Evolutionary conservation across 192 early-diverging fungal genomes (phyloP).

Genomic region (Phlyctochytrium bullatum): DNA sequence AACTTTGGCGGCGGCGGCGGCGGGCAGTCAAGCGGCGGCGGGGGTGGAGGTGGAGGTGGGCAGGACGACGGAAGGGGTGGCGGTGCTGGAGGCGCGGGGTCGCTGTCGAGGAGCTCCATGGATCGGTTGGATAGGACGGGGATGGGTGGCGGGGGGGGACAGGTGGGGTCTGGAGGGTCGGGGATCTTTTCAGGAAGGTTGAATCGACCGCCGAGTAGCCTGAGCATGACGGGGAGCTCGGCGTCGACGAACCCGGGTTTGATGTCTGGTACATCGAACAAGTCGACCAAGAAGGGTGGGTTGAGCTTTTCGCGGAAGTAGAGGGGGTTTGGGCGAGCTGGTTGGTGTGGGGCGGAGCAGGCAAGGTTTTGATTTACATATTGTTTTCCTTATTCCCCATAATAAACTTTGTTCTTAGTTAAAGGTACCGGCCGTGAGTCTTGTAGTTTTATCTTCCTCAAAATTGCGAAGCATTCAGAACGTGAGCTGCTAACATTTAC

Average conservation of each 20-base stretch:
- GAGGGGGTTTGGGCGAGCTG: too few relatives aligned
- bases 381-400: too few relatives aligned
- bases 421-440: too few relatives aligned
- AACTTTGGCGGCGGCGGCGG: neutral
- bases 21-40: neutral
- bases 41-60: neutral
- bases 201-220: neutral
- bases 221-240: neutral
- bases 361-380: too few relatives aligned
- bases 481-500: too few relatives aligned
- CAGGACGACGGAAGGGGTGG: neutral
- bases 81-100: neutral
- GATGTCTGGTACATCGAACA: neutral
- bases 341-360: too few relatives aligned
- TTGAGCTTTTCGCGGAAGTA: neutral
- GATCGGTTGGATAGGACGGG: neutral
- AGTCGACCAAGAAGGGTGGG: neutral
- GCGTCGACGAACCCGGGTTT: neutral
- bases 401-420: too few relatives aligned
- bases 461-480: too few relatives aligned
- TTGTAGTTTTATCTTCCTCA: too few relatives aligned
- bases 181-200: neutral
- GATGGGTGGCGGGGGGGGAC: neutral
- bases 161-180: neutral
- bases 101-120: constrained; percentile 1